Conservation (phyloP, 805 yeast genomes). For the Kodamaea jinghongensis region DNA sequence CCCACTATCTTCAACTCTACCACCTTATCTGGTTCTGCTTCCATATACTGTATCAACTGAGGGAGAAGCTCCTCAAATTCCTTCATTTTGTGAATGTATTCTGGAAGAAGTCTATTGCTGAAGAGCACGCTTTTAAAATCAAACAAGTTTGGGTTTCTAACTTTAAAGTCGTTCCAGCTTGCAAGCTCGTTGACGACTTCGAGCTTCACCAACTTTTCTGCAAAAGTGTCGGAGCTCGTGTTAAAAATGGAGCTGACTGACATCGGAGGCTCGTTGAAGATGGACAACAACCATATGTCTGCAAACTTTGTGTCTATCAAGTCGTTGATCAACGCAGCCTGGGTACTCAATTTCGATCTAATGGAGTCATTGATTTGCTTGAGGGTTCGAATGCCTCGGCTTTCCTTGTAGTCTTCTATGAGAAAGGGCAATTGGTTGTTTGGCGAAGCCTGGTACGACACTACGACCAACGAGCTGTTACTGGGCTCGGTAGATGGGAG, state of each 20-base stretch:
- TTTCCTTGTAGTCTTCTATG: conserved; percentile 42
- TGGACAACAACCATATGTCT: conserved; percentile 47
- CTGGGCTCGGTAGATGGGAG: conserved; percentile 5
- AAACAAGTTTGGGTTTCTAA: conserved; percentile 27
- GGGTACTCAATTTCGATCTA: not conserved
- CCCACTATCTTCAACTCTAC: conserved; percentile 14
- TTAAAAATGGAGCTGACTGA: conserved; percentile 15
- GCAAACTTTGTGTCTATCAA: conserved; percentile 47
- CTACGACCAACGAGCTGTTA: conserved; percentile 36
- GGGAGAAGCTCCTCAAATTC: conserved; percentile 14
- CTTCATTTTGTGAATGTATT: conserved; percentile 10
- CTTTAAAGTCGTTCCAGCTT: conserved; percentile 25
- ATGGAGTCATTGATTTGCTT: conserved; percentile 3
- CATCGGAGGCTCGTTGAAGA: conserved; percentile 19
- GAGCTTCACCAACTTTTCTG: conserved; percentile 7
- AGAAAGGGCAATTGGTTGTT: conserved; percentile 53
- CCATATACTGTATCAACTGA: conserved; percentile 12
- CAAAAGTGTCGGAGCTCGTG: not conserved
- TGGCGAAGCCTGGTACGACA: conserved; percentile 50
- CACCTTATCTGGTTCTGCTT: conserved; percentile 9
- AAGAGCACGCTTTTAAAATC: conserved; percentile 3
- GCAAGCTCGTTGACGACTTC: conserved; percentile 22
- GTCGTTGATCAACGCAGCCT: conserved; percentile 15
- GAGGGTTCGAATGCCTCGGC: not conserved
- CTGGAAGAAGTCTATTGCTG: conserved; percentile 1